Base-by-base conservation (phyloP, 176 grass and related monocot genomes). In the Otatea glauca region DNA sequence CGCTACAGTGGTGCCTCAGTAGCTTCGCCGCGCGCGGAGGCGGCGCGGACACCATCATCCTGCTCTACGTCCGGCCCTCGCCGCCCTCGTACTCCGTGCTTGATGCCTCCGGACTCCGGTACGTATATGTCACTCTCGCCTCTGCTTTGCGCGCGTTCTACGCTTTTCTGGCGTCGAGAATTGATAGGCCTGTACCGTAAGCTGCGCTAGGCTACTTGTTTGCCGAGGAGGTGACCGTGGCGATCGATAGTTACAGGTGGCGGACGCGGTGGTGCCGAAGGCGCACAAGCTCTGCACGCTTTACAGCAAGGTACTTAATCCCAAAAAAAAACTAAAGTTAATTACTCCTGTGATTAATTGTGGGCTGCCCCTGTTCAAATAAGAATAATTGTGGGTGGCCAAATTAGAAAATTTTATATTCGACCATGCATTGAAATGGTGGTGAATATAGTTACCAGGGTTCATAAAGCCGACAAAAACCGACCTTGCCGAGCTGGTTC, bases 1-100 rank as follows among this genome's bases (percentile, higher is more conserved):
- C 92, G 17, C 88, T 97, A 53, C 86, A 64, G 68, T 97, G 94
- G 94, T 92, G 90, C 73, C 92, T 97, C 34, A 7, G 69, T 64
- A 92, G 80, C 87, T 78, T 97, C 48, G 48, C 68, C 89, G 32
- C 17, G 74, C 53, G 37, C 14, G 49, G 63, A 77, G 13, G 68
- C 25, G 38, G 70, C 45, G 21, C 63, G 71, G 80, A 96, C 87
- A 90, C 90, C 69, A 34, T 94, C 65, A 61, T 94, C 75, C 90
- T 97, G 32, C 83, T 94, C 76, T 89, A 92, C 82, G 92, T 85
- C 63, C 73, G 92, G 60, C 68, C 90, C 4, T 7, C 76, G 27
- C 85, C 90, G 59, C 90, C 90, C 42, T 45, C 81, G 12, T 92
- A 83, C 80, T 89, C 83, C 45, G 47, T 86, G 49, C 76, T 94